These are phyloP conservation scores for Hyparrhenia diplandra DNA, from an alignment of 176 grass and related monocot genomes.

Conservation along the genomic window DNA sequence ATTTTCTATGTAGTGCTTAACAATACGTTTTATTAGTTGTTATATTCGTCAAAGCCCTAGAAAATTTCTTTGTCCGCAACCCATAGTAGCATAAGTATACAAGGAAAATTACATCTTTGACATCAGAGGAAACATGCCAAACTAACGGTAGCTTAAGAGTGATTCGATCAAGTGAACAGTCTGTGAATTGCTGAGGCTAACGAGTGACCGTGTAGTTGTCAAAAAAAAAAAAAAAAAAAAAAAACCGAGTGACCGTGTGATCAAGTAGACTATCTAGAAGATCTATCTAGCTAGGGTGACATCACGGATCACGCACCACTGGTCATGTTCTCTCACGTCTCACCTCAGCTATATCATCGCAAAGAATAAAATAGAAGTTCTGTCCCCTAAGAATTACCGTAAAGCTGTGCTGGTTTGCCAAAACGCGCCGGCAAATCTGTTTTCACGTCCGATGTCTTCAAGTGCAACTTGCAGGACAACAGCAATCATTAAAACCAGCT, in stretches of 20 bases:
- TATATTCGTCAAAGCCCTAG: too few species aligned
- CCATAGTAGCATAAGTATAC: too few species aligned
- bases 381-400: conserved; percentile 1
- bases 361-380: neutral
- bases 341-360: neutral
- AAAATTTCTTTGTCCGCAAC: too few species aligned
- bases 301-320: neutral
- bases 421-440: neutral
- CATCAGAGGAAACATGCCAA: neutral
- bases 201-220: too few species aligned
- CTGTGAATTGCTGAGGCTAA: neutral
- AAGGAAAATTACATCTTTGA: too few species aligned
- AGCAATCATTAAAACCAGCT: neutral
- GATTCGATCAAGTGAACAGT: neutral
- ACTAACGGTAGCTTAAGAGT: neutral
- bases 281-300: too few species aligned
- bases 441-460: neutral
- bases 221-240: too few species aligned
- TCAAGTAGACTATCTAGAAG: neutral
- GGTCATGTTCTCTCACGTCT: neutral
- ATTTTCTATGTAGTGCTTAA: too few species aligned
- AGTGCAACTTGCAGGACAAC: neutral
- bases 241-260: too few species aligned
- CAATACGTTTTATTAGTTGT: too few species aligned
- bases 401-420: neutral